Evolutionary conservation across 768 basidiomycete genomes (phyloP).

Genomic region (Pleurotus cornucopiae): DNA sequence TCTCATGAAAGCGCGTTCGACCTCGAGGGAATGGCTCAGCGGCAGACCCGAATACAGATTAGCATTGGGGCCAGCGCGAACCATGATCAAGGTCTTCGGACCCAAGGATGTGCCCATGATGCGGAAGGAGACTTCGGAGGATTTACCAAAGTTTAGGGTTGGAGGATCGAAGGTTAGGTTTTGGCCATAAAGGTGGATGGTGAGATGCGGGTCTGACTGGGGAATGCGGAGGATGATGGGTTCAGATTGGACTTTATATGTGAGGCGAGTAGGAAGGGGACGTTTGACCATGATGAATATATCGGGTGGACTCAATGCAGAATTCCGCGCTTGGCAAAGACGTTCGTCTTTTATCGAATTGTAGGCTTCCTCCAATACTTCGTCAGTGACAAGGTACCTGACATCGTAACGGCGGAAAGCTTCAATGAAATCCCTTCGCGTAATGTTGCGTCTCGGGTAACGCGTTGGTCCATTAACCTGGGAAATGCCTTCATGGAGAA

Average conservation of each 20-base stretch:
- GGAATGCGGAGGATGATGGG: constrained; percentile 84
- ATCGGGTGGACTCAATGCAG: constrained; percentile 39
- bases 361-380: constrained; percentile 75
- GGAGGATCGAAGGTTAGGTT: constrained; percentile 88
- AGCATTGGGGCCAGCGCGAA: constrained; percentile 80
- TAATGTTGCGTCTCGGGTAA: constrained; percentile 55
- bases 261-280: constrained; percentile 70
- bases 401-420: constrained; percentile 80
- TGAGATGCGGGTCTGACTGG: constrained; percentile 76
- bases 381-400: constrained; percentile 65
- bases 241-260: constrained; percentile 86
- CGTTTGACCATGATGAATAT: constrained; percentile 68
- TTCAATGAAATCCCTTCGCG: constrained; percentile 74
- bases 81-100: constrained; percentile 75
- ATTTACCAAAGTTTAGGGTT: constrained; percentile 72
- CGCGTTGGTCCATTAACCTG: constrained; percentile 54
- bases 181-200: constrained; percentile 82
- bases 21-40: constrained; percentile 67
- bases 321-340: constrained; percentile 63
- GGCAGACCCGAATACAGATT: constrained; percentile 79
- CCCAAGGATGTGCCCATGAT: constrained; percentile 86
- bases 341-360: constrained; percentile 68
- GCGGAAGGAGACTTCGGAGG: constrained; percentile 83
- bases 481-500: constrained; percentile 72
- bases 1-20: constrained; percentile 94